phyloP scores from a whole-genome alignment of 2,329 filamentous ascomycete genomes.

The Phoma sp. region DNA sequence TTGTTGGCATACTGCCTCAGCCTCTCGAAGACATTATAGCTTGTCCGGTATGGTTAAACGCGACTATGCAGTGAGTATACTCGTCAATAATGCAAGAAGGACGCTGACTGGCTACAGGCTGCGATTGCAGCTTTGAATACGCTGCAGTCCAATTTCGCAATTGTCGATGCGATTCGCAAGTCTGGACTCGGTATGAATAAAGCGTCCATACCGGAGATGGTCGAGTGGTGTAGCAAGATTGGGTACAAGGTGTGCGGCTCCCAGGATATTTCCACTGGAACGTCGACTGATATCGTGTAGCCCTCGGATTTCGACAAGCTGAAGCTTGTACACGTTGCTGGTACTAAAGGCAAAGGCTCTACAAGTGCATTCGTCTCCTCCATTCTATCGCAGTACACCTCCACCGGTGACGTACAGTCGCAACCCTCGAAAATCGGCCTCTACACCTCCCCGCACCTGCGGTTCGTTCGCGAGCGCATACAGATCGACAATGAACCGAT shows the following conservation, averaged over 20 bases:
- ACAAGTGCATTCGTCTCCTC: conserved; percentile 83
- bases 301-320: conserved; percentile 66
- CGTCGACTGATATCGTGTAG: conserved; percentile 46
- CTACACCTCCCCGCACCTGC: conserved; percentile 85
- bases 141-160: conserved; percentile 78
- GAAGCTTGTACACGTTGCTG: conserved; percentile 81
- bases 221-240: conserved; percentile 75
- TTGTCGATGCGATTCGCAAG: conserved; percentile 78
- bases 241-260: conserved; percentile 71
- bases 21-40: conserved; percentile 25
- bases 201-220: conserved; percentile 80
- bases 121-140: conserved; percentile 77
- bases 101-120: conserved; percentile 54
- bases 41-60: conserved; percentile 38
- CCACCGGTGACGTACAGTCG: conserved; percentile 42
- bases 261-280: conserved; percentile 3
- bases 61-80: conserved; percentile 43
- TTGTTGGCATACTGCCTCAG: conserved; percentile 17
- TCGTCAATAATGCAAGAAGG: not conserved
- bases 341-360: conserved; percentile 93
- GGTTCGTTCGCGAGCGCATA: conserved; percentile 84
- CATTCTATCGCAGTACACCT: conserved; percentile 71
- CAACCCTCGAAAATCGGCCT: conserved; percentile 69
- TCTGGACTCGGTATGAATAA: conserved; percentile 76
- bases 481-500: conserved; percentile 77